These are phyloP conservation scores for Diutina ranongensis DNA, from an alignment of 1,139 yeast species.

Conservation along the genomic window DNA sequence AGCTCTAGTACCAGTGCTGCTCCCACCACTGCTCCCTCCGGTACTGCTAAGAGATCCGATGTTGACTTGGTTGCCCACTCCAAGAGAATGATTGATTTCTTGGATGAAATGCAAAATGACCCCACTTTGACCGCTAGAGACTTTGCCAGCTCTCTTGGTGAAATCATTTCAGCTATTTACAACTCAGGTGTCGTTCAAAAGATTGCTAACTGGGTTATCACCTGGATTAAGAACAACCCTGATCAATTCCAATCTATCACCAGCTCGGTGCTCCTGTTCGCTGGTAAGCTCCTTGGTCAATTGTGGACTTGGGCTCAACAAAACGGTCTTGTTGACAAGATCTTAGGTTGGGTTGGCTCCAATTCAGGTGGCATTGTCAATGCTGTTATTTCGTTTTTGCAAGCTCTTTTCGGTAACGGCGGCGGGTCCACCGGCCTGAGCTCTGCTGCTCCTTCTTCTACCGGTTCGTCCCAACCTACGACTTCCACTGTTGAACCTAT, in stretches of 20 bases:
- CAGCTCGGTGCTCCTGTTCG: background rate
- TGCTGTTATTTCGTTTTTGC: background rate
- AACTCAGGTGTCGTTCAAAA: background rate
- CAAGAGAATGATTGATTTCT: background rate
- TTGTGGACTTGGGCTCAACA: background rate
- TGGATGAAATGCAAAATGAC: background rate
- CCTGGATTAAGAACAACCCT: conserved; percentile 2
- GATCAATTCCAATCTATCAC: background rate
- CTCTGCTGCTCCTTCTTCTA: background rate
- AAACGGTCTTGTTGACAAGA: background rate
- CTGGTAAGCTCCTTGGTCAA: background rate
- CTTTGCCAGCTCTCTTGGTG: background rate
- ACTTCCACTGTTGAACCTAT: background rate
- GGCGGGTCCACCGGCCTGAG: too few species aligned
- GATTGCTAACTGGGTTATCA: background rate
- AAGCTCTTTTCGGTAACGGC: background rate
- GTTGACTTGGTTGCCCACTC: background rate
- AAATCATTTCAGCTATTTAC: background rate
- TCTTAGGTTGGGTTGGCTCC: background rate
- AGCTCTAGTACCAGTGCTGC: background rate
- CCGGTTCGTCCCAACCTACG: background rate
- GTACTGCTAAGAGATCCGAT: background rate
- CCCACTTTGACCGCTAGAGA: background rate
- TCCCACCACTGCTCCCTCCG: background rate
- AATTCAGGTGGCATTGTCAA: background rate